These are phyloP conservation scores for Coniophora puteana DNA, from an alignment of 1,284 basidiomycete genomes.

Conservation along the genomic window DNA sequence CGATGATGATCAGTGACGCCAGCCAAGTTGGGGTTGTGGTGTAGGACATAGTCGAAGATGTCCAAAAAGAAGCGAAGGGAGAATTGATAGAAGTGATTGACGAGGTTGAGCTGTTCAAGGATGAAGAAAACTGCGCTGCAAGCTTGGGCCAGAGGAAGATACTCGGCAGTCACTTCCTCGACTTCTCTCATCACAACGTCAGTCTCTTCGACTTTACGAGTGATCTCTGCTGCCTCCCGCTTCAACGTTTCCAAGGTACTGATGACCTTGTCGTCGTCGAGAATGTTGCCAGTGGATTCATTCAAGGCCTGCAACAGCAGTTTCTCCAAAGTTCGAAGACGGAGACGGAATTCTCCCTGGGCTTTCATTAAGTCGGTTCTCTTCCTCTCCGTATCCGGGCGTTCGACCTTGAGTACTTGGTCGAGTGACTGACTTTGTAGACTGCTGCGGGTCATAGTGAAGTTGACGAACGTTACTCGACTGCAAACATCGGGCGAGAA, in stretches of 20 bases:
- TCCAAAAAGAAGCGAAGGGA: constrained; percentile 97
- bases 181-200: constrained; percentile 96
- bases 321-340: constrained; percentile 91
- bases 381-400: constrained; percentile 96
- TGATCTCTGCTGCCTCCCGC: constrained; percentile 95
- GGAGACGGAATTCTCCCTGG: constrained; percentile 96
- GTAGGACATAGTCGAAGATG: constrained; percentile 94
- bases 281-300: constrained; percentile 94
- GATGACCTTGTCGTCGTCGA: constrained; percentile 99
- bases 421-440: constrained; percentile 97
- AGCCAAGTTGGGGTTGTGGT: constrained; percentile 87
- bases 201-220: constrained; percentile 95
- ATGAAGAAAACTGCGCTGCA: constrained; percentile 98
- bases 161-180: constrained; percentile 93
- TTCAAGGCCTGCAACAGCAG: constrained; percentile 94
- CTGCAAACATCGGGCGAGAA: constrained; percentile 99
- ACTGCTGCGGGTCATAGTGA: constrained; percentile 98
- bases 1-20: constrained; percentile 71
- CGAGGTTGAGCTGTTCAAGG: constrained; percentile 88
- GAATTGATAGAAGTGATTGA: constrained; percentile 99
- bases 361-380: constrained; percentile 98
- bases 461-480: constrained; percentile 99
- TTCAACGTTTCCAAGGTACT: constrained; percentile 96
- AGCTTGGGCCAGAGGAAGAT: constrained; percentile 92
- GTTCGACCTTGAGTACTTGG: constrained; percentile 94